phyloP scores from a whole-genome alignment of 331 rosid species.

The Arachis monticola region DNA sequence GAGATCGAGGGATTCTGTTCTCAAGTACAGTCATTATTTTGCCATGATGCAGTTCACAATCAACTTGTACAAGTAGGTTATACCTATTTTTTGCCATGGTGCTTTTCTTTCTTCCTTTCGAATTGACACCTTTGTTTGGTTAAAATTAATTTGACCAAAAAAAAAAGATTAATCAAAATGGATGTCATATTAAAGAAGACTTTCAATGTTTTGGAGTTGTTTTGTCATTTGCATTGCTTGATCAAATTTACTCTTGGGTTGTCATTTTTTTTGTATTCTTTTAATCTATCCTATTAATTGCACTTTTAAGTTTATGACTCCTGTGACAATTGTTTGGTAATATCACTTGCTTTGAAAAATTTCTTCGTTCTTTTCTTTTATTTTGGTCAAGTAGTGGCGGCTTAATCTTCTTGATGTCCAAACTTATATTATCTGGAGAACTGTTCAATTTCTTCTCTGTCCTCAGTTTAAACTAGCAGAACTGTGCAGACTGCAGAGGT shows the following conservation, averaged over 20 bases:
- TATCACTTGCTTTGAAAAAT: neutral
- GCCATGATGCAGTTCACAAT: conserved; percentile 90
- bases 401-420: conserved; percentile 4
- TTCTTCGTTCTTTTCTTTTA: neutral
- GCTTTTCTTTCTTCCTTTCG: conserved; percentile 21
- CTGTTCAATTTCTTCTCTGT: neutral
- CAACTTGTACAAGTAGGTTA: conserved; percentile 96
- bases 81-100: conserved; percentile 24
- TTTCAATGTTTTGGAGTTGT: neutral
- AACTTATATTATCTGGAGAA: neutral
- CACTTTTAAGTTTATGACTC: neutral
- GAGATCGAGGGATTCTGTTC: conserved; percentile 96
- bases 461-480: neutral
- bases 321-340: neutral
- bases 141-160: neutral
- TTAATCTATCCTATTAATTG: neutral
- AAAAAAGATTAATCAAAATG: neutral
- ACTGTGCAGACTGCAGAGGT: neutral
- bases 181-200: neutral
- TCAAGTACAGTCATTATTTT: conserved; percentile 92
- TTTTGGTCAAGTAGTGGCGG: neutral
- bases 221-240: neutral
- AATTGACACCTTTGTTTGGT: conserved; percentile 21
- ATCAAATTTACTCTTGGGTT: conserved; percentile 7
- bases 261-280: conserved; percentile 26